phyloP scores from a whole-genome alignment of 441 rosid genomes.

The Omphalea diandra region DNA sequence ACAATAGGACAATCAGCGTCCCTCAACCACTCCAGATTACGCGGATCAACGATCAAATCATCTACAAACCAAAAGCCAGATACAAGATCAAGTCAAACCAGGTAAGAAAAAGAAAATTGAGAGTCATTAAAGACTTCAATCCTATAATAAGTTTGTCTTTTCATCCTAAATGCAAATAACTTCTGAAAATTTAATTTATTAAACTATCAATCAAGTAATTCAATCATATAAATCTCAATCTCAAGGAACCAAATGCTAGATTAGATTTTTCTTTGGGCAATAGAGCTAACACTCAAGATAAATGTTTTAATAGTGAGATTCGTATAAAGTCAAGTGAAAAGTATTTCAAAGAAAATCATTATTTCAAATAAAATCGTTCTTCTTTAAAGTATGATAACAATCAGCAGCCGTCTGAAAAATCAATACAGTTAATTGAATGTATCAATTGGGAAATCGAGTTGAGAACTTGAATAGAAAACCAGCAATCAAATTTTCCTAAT shows the following conservation, averaged over 20 bases:
- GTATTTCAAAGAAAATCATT: no score
- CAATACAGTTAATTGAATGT: no score
- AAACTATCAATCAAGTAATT: neutral
- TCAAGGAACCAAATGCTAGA: slow-evolving; percentile 9
- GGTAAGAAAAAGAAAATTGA: slow-evolving; percentile 6
- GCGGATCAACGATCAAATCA: slow-evolving; percentile 95
- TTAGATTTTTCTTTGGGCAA: neutral
- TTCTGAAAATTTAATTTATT: neutral
- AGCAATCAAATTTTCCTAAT: no score
- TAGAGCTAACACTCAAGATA: no score
- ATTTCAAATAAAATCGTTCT: no score
- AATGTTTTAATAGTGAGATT: no score
- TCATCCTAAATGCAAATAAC: neutral
- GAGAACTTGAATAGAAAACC: no score
- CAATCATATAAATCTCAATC: neutral
- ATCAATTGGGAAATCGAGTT: no score
- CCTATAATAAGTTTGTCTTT: slow-evolving; percentile 12
- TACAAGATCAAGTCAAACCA: slow-evolving; percentile 26
- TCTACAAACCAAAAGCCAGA: slow-evolving; percentile 43
- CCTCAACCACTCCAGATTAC: slow-evolving; percentile 95
- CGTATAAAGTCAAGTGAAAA: no score
- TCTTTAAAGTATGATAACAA: no score
- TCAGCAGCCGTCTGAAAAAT: no score
- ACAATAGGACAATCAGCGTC: slow-evolving; percentile 95
- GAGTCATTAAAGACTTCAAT: slow-evolving; percentile 12